Evolutionary conservation across 2,329 filamentous ascomycete species (phyloP), one percentile per base, ranked within the genome.

Genomic region (Alternaria conjuncta): DNA sequence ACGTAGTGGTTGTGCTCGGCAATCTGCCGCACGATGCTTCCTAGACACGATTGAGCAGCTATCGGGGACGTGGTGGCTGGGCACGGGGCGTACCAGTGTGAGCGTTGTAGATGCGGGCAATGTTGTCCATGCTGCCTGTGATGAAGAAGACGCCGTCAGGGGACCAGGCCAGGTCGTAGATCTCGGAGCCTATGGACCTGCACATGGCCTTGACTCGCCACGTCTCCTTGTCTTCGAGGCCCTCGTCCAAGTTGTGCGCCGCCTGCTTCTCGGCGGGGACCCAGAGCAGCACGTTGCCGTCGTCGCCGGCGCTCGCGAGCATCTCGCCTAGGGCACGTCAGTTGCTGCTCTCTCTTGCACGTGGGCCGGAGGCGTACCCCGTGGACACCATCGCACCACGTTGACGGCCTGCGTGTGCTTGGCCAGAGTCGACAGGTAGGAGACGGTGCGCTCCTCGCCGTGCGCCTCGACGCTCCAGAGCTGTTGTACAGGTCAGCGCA

Each of bases 171-270:
- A 99, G 84, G 80, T 99, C 96, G 82, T 99, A 99, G 71, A 99
- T 98, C 80, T 99, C 96, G 11, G 94, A 93, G 36, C 94, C 95
- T 66, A 92, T 93, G 49, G 94, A 97, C 66, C 96, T 89, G 81
- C 94, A 98, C 96, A 98, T 98, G 79, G 97, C 93, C 83, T 97
- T 98, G 66, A 95, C 92, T 66, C 95, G 87, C 96, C 96, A 99
- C 70, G 92, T 92, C 82, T 99, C 96, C 81, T 97, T 97, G 79
- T 99, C 96, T 73, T 97, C 96, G 59, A 90, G 86, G 53, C 88
- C 89, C 72, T 97, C 94, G 74, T 94, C 92, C 67, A 94, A 94
- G 76, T 97, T 92, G 57, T 83, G 83, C 59, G 88, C 86, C 64
- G 88, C 86, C 65, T 90, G 87, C 61, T 87, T 86, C 75, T 97